phyloP scores from a whole-genome alignment of 495 filamentous ascomycete genomes.

The Sabuloglossum arenarium region DNA sequence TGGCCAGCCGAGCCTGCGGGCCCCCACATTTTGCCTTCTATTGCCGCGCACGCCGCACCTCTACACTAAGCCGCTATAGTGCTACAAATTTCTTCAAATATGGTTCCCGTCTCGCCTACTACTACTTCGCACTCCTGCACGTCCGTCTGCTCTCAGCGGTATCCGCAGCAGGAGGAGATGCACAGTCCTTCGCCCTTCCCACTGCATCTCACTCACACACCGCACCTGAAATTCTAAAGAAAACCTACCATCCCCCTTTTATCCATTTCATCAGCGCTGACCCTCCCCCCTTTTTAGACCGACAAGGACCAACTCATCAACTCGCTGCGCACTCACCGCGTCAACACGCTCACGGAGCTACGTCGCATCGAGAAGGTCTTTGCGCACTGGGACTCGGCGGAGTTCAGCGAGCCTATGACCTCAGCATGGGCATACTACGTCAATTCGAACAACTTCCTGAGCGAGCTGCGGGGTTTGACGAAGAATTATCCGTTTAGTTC shows the following conservation, averaged over 20 bases:
- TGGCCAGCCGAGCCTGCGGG: too few species aligned
- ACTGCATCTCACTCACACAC: too few species aligned
- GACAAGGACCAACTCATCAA: conserved; percentile 28
- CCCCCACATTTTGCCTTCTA: not conserved
- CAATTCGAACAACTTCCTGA: conserved; percentile 49
- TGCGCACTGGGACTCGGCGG: conserved; percentile 27
- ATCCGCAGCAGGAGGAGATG: too few species aligned
- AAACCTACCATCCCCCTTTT: too few species aligned
- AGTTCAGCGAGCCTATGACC: conserved; percentile 46
- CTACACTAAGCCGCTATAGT: too few species aligned
- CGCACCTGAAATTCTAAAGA: too few species aligned
- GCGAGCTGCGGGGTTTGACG: conserved; percentile 46
- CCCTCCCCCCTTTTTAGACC: conserved; percentile 12
- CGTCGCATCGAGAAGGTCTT: conserved; percentile 52
- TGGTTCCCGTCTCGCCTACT: too few species aligned
- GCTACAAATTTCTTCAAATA: too few species aligned
- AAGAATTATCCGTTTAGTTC: conserved; percentile 52
- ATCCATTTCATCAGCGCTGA: conserved; percentile 2
- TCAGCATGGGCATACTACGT: conserved; percentile 57
- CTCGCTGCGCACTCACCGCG: conserved; percentile 36
- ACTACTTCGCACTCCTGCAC: too few species aligned
- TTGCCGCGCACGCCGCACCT: not conserved
- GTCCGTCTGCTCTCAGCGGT: too few species aligned
- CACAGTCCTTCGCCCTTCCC: too few species aligned
- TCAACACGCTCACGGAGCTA: conserved; percentile 51